These are phyloP conservation scores for Aspergillus cristatus DNA, from an alignment of 495 filamentous ascomycete genomes.

Conservation along the genomic window DNA sequence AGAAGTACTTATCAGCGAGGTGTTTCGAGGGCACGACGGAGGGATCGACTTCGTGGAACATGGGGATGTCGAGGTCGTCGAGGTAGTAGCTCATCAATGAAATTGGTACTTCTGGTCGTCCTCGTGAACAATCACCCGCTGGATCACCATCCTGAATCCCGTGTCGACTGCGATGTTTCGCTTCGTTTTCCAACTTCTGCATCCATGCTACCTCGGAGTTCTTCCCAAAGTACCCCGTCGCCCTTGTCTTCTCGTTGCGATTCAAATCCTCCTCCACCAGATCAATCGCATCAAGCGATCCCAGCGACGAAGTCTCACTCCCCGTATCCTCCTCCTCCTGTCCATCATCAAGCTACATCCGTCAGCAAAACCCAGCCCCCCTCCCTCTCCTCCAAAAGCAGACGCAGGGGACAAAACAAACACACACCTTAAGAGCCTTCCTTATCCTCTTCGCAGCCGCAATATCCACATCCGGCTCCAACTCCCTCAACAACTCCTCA, in stretches of 20 bases:
- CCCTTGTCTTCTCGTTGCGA: conserved; percentile 35
- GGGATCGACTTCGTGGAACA: conserved; percentile 33
- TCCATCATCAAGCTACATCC: no score
- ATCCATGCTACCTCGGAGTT: conserved; percentile 56
- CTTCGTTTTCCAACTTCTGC: conserved; percentile 30
- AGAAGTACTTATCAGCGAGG: conserved; percentile 42
- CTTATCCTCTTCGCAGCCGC: conserved; percentile 23
- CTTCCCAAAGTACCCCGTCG: conserved; percentile 54
- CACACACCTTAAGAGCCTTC: conserved; percentile 24
- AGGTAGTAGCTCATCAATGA: conserved; percentile 45
- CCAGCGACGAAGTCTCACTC: conserved; percentile 36
- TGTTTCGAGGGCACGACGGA: conserved; percentile 40
- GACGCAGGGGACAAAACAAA: not conserved
- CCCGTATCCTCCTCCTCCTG: conserved; percentile 11
- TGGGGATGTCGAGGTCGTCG: conserved; percentile 41
- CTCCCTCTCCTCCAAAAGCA: conserved; percentile 4
- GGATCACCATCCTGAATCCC: no score
- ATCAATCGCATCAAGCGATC: conserved; percentile 51
- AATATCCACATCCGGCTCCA: conserved; percentile 23
- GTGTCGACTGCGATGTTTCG: conserved; percentile 5
- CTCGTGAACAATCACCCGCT: no score
- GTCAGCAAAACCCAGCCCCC: no score
- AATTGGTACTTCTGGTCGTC: conserved; percentile 17
- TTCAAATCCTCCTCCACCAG: conserved; percentile 50
- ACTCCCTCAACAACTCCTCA: conserved; percentile 31